phyloP scores from a whole-genome alignment of 2,329 filamentous ascomycete genomes.

The Paecilomyces sp. region DNA sequence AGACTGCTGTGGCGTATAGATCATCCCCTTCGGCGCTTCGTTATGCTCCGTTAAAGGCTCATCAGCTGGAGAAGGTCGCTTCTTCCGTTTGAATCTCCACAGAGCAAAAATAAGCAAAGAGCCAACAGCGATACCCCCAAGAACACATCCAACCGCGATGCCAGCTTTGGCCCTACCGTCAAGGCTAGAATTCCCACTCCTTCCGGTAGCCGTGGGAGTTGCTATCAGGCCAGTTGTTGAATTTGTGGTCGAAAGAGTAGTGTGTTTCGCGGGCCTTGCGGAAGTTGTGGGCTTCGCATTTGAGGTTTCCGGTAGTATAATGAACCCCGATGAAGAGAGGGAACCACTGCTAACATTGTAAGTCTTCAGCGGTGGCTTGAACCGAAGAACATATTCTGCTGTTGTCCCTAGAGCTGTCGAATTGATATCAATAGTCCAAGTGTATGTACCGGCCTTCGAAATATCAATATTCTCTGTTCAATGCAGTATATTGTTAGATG shows the following conservation, averaged over 20 bases:
- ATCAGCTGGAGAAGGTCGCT: background rate
- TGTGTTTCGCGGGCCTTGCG: background rate
- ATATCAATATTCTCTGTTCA: background rate
- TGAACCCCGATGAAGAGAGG: constrained; percentile 1
- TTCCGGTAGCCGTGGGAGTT: background rate
- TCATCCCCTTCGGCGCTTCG: background rate
- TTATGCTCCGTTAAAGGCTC: background rate
- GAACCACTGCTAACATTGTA: constrained; percentile 2
- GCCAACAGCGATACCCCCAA: background rate
- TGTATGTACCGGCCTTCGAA: background rate
- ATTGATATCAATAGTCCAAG: constrained; percentile 3
- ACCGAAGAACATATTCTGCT: constrained; percentile 5
- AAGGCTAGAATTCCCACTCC: background rate
- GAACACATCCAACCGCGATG: background rate
- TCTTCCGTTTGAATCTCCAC: background rate
- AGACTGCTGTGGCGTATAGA: background rate
- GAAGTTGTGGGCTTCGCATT: background rate
- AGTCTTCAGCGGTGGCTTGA: background rate
- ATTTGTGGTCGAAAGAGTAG: background rate
- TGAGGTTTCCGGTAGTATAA: background rate
- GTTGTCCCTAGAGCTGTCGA: constrained; percentile 3
- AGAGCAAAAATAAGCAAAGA: background rate
- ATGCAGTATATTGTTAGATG: background rate
- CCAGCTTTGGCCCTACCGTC: background rate
- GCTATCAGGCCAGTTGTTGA: background rate